A percentile compares a stretch with the other conserved stretches of the same genome.
Conservation (phyloP, 2,329 filamentous ascomycete species). For the Claviceps monticola region DNA sequence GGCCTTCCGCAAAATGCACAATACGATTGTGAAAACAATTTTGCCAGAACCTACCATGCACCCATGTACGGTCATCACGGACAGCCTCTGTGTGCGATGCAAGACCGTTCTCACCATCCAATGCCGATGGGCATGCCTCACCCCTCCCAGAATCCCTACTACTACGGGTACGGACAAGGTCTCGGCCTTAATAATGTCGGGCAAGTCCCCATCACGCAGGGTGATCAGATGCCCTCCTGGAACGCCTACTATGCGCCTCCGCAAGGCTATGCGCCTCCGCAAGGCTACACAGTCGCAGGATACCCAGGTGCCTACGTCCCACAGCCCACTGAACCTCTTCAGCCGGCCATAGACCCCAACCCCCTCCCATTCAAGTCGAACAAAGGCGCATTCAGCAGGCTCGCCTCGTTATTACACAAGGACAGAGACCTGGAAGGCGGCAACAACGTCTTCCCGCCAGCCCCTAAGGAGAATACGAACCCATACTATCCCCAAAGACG, state of each 20-base stretch:
- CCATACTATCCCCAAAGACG: conserved; percentile 16
- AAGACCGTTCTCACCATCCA: conserved; percentile 15
- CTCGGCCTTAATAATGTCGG: conserved; percentile 8
- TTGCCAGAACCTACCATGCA: conserved; percentile 44
- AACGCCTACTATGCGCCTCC: conserved; percentile 11
- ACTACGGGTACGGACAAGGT: conserved; percentile 21
- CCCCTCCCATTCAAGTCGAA: background rate
- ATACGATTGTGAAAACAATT: conserved; percentile 36
- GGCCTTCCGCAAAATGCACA: conserved; percentile 48
- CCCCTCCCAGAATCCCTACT: conserved; percentile 29
- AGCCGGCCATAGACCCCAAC: background rate
- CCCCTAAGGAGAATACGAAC: conserved; percentile 8
- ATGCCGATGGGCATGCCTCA: conserved; percentile 30
- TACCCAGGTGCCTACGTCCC: conserved; percentile 5
- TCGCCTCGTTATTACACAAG: conserved; percentile 9
- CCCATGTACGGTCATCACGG: conserved; percentile 38
- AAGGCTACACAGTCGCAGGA: conserved; percentile 6
- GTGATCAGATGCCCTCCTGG: conserved; percentile 13
- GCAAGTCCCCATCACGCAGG: conserved; percentile 19
- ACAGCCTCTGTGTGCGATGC: conserved; percentile 30
- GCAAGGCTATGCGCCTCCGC: conserved; percentile 10
- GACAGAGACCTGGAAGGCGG: conserved; percentile 11
- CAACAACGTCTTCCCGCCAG: conserved; percentile 18
- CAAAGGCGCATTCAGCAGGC: conserved; percentile 8
- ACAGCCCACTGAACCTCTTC: background rate